Evolutionary conservation across 1,139 yeast genomes (phyloP), one percentile per base, ranked within the genome.

Genomic region (Pichia kudriavzevii): DNA sequence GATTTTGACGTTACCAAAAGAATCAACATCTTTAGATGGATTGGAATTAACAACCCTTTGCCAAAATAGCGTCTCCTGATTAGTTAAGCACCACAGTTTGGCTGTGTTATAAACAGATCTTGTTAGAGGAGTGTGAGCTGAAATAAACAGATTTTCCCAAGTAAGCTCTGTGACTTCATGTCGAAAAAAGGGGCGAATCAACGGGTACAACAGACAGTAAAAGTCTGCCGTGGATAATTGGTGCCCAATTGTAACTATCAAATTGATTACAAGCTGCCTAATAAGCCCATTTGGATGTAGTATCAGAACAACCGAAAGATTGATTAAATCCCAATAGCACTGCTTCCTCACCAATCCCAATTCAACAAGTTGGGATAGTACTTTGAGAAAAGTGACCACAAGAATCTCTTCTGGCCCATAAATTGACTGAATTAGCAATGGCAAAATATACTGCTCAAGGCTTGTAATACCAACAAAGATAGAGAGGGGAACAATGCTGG

Each of bases 211-310:
- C 52, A 85, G 69, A 51, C 97, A 88, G 47, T 81, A 83, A 9
- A 75, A 60, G 49, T 91, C 96, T 0, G 96, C 94, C 22, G 76
- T 68, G 12, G 79, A 66, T 28, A 87, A 58, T 49, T 76, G 76
- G 3, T 66, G 64, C 3, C 83, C 74, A 4, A 82, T 69, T 0
- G 81, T 69, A 2, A 81, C 63, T 1, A 87, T 64, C 33, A 87
- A 63, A 4, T 67, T 60, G 25, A 87, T 53, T 0, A 81, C 74
- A 3, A 82, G 71, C 42, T 81, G 84, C 30, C 95, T 63, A 7
- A 91, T 79, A 79, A 94, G 79, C 39, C 76, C 79, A 55, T 87
- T 87, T 0, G 98, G 98, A 52, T 87, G 96, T 8, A 91, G 57
- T 1, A 81, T 54, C 30, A 79, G 62, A 33, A 73, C 70, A 4